These are phyloP conservation scores for Aspergillus niger DNA, from an alignment of 2,329 filamentous ascomycete species.

Conservation along the genomic window DNA sequence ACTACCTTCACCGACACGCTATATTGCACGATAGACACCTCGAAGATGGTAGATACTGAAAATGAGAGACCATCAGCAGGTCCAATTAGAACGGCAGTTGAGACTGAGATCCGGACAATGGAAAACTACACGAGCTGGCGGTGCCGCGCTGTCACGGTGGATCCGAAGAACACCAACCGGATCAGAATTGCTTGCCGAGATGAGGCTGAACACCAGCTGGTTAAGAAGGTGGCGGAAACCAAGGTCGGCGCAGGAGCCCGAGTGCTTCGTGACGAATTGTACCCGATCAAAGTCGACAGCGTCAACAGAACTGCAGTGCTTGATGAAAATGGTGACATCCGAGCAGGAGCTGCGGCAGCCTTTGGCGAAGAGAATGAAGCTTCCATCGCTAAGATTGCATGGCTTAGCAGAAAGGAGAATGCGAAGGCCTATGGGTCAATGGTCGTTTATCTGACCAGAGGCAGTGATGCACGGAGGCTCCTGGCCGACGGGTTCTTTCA, in stretches of 20 bases:
- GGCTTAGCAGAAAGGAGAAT: no score
- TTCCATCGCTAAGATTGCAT: no score
- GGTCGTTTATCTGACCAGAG: no score
- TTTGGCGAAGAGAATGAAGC: no score
- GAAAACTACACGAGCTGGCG: neutral
- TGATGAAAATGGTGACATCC: no score
- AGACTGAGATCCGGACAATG: slow-evolving; percentile 20
- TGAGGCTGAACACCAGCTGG: neutral
- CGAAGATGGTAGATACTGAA: slow-evolving; percentile 6
- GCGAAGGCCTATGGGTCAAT: no score
- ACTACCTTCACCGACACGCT: slow-evolving; percentile 19
- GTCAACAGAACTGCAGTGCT: slow-evolving; percentile 11
- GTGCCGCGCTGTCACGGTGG: neutral
- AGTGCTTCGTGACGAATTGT: slow-evolving; percentile 21
- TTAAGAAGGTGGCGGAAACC: neutral
- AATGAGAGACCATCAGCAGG: slow-evolving; percentile 15
- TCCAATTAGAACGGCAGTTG: slow-evolving; percentile 12
- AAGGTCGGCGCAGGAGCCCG: neutral
- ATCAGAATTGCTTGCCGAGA: slow-evolving; percentile 8
- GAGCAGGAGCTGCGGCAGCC: no score
- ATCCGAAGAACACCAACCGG: slow-evolving; percentile 16
- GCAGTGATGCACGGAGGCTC: no score
- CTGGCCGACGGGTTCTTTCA: no score
- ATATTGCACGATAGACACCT: neutral
- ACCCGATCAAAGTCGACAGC: slow-evolving; percentile 23